A percentile compares a stretch with the other conserved stretches of the same genome.
Evolutionary conservation across 2,329 filamentous ascomycete species (phyloP).

Genomic region (Zarea fungicola): DNA sequence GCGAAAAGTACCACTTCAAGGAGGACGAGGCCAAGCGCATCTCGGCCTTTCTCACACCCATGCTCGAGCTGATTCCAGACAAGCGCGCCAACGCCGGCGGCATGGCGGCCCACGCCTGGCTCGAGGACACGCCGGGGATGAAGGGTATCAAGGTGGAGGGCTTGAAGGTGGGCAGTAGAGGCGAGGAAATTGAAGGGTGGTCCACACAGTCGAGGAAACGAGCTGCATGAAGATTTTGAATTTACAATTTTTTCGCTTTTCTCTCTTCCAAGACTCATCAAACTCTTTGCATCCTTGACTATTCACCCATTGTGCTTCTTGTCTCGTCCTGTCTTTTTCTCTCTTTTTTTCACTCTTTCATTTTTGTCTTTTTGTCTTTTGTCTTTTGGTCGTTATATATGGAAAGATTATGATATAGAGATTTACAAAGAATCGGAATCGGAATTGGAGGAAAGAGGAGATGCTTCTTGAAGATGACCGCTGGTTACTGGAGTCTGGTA

Average conservation of each 20-base stretch:
- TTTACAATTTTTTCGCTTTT: background rate
- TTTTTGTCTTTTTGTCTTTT: background rate
- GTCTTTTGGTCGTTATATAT: too few species aligned
- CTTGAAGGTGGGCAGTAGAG: constrained; percentile 72
- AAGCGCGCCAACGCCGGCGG: constrained; percentile 92
- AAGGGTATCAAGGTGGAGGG: constrained; percentile 67
- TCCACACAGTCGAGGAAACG: constrained; percentile 80
- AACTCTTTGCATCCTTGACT: too few species aligned
- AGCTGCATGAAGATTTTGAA: constrained; percentile 35
- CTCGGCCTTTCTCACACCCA: constrained; percentile 77
- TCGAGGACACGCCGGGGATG: constrained; percentile 87
- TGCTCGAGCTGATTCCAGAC: constrained; percentile 85
- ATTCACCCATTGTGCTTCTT: background rate
- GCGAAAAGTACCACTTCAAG: constrained; percentile 95
- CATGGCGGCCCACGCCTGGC: constrained; percentile 80
- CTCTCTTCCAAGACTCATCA: too few species aligned
- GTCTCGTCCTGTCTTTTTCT: background rate
- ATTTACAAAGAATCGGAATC: too few species aligned
- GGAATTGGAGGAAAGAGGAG: background rate
- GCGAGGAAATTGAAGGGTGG: constrained; percentile 94
- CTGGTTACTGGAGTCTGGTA: constrained; percentile 1
- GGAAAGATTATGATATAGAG: background rate
- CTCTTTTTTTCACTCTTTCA: background rate
- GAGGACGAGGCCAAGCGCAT: constrained; percentile 74
- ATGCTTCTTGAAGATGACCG: background rate